Evolutionary conservation across 31 red algal genomes (phyloP).

Genomic region (Bonnemaisonia californica): DNA sequence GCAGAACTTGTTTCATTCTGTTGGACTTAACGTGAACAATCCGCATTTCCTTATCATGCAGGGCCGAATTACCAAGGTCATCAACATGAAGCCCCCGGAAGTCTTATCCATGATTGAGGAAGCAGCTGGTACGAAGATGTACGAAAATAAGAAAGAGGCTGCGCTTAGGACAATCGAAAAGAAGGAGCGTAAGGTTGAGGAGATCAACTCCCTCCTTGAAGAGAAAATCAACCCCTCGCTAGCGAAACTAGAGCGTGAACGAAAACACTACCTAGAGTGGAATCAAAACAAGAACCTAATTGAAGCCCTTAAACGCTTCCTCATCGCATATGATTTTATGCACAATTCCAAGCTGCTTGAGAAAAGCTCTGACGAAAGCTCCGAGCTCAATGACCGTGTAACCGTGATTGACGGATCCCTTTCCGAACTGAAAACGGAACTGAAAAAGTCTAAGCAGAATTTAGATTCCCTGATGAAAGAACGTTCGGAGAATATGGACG

Average conservation of each 20-base stretch:
- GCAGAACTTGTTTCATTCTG: constrained; percentile 97
- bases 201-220: constrained; percentile 90
- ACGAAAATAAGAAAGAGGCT: constrained; percentile 95
- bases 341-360: constrained; percentile 41
- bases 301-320: constrained; percentile 70
- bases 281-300: constrained; percentile 78
- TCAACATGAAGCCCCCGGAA: constrained; percentile 98
- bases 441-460: constrained; percentile 18
- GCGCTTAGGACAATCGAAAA: constrained; percentile 95
- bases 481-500: constrained; percentile 23
- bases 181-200: constrained; percentile 97
- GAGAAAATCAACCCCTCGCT: constrained; percentile 95
- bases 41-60: constrained; percentile 99
- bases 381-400: constrained; percentile 53
- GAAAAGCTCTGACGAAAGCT: constrained; percentile 48
- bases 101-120: constrained; percentile 97
- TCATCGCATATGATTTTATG: constrained; percentile 63
- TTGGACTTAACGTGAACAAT: constrained; percentile 99
- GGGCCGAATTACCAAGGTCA: constrained; percentile 99
- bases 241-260: constrained; percentile 86
- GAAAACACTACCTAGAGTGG: constrained; percentile 92
- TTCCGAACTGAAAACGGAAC: not conserved
- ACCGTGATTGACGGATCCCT: constrained; percentile 25
- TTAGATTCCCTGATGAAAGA: constrained; percentile 23
- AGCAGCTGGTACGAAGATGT: constrained; percentile 98